Percentiles rank a stretch among this genome's conserved stretches.
Conservation (phyloP, 352 stramenopile species). For the Pythium pyrilobum region DNA sequence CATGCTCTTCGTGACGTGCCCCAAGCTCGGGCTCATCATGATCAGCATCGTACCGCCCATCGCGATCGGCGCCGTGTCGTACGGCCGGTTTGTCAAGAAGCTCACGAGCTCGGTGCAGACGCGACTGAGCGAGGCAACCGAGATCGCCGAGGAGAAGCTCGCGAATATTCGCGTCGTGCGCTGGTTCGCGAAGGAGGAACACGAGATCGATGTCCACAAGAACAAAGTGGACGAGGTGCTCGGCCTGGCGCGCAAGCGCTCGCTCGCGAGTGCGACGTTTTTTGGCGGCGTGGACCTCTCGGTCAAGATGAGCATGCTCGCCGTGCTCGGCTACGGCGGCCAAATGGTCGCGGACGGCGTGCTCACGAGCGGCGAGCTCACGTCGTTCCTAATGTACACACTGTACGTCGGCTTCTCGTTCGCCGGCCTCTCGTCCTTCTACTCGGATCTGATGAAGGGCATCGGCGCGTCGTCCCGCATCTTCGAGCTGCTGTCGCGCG, state of each 20-base stretch:
- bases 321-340: slow-evolving; percentile 89
- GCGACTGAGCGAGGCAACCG: slow-evolving; percentile 86
- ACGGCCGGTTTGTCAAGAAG: slow-evolving; percentile 84
- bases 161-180: slow-evolving; percentile 91
- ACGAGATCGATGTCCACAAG: slow-evolving; percentile 59
- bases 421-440: slow-evolving; percentile 89
- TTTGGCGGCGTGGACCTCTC: slow-evolving; percentile 81
- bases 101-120: slow-evolving; percentile 88
- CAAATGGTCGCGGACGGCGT: slow-evolving; percentile 82
- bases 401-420: slow-evolving; percentile 89
- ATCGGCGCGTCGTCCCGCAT: slow-evolving; percentile 85
- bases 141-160: slow-evolving; percentile 92
- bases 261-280: slow-evolving; percentile 75
- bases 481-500: slow-evolving; percentile 89
- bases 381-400: slow-evolving; percentile 92
- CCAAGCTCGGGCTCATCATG: slow-evolving; percentile 87
- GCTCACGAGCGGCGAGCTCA: slow-evolving; percentile 89
- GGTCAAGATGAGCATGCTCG: slow-evolving; percentile 87
- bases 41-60: slow-evolving; percentile 89
- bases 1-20: slow-evolving; percentile 91
- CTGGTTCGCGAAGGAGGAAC: slow-evolving; percentile 79
- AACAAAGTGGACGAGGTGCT: slow-evolving; percentile 62
- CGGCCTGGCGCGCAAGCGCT: slow-evolving; percentile 56
- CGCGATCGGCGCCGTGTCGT: slow-evolving; percentile 81
- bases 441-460: slow-evolving; percentile 88